phyloP scores from a whole-genome alignment of 768 basidiomycete genomes.

The Suillus subaureus region DNA sequence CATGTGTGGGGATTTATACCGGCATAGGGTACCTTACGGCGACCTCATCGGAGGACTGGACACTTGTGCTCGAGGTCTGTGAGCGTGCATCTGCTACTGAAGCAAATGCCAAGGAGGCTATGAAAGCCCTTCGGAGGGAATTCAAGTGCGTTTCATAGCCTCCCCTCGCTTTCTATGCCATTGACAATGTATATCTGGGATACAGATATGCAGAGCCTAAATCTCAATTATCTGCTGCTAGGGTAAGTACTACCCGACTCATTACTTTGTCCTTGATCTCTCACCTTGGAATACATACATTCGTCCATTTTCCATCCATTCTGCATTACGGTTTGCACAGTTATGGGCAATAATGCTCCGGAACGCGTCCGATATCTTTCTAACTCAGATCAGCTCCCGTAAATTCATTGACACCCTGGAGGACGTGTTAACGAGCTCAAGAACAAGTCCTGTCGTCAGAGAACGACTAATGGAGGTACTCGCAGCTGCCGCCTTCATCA shows the following conservation, averaged over 20 bases:
- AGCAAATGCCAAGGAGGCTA: constrained; percentile 78
- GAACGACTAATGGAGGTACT: constrained; percentile 82
- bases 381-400: constrained; percentile 66
- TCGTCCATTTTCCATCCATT: background rate
- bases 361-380: constrained; percentile 74
- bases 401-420: constrained; percentile 84
- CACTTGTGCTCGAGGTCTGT: constrained; percentile 81
- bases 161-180: constrained; percentile 7
- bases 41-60: constrained; percentile 81
- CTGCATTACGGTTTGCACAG: constrained; percentile 36
- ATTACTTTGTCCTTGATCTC: constrained; percentile 6
- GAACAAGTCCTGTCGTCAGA: constrained; percentile 77
- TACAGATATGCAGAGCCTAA: constrained; percentile 72
- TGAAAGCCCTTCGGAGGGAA: constrained; percentile 77
- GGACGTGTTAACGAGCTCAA: constrained; percentile 61
- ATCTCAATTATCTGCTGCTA: constrained; percentile 74
- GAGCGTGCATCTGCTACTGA: constrained; percentile 79
- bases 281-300: background rate
- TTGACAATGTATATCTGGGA: background rate
- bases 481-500: constrained; percentile 72
- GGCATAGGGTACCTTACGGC: constrained; percentile 71
- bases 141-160: constrained; percentile 62
- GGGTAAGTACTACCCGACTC: constrained; percentile 45
- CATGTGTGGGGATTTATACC: constrained; percentile 6
- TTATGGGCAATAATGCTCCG: constrained; percentile 91